Percentiles rank a stretch among this genome's conserved stretches.
Evolutionary conservation across 192 early-diverging fungal genomes (phyloP).

Genomic region (Chytriomyces hyalinus): DNA sequence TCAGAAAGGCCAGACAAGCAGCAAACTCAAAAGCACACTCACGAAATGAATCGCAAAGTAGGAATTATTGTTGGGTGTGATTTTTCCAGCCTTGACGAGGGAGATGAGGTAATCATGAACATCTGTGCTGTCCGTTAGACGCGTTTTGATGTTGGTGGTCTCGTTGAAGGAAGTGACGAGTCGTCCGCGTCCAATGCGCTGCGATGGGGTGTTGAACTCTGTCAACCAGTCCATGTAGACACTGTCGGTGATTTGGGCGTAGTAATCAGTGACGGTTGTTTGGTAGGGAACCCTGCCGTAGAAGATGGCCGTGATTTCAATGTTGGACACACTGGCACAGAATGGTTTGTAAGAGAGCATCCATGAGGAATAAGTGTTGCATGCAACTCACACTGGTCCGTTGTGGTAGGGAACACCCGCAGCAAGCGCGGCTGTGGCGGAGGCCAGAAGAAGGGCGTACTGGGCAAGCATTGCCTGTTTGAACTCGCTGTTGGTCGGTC

Average conservation of each 20-base stretch:
- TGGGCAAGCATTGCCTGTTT: no score
- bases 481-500: no score
- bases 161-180: slow-evolving; percentile 14
- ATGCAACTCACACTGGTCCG: no score
- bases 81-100: slow-evolving; percentile 21
- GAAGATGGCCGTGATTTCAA: slow-evolving; percentile 35
- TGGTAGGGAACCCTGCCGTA: slow-evolving; percentile 21
- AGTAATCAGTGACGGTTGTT: slow-evolving; percentile 11
- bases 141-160: slow-evolving; percentile 14
- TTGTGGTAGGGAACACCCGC: no score
- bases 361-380: no score
- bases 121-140: not conserved
- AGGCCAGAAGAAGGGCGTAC: no score
- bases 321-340: not conserved
- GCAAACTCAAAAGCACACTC: not conserved
- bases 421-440: no score
- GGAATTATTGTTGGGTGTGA: slow-evolving; percentile 34
- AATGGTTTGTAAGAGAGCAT: no score
- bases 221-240: slow-evolving; percentile 21
- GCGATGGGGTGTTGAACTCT: slow-evolving; percentile 35
- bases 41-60: slow-evolving; percentile 42
- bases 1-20: not conserved
- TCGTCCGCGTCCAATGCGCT: slow-evolving; percentile 26
- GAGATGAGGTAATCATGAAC: slow-evolving; percentile 15
- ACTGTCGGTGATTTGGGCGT: slow-evolving; percentile 7